A percentile compares a stretch with the other conserved stretches of the same genome.
These are phyloP conservation scores for Botrytis sinoallii DNA, from an alignment of 2,329 filamentous ascomycete species.

Conservation along the genomic window DNA sequence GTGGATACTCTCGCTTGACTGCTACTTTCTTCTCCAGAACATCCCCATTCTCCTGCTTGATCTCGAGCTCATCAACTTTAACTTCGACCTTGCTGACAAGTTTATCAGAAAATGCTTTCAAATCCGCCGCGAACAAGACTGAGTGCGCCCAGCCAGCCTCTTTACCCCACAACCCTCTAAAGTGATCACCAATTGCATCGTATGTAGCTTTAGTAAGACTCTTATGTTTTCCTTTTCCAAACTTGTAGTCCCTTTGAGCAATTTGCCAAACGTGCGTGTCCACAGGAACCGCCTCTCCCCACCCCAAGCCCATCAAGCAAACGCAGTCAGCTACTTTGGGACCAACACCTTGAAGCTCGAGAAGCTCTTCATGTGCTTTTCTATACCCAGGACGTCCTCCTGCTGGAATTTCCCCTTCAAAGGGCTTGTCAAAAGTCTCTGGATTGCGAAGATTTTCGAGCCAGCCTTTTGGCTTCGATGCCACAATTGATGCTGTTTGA, in stretches of 20 bases:
- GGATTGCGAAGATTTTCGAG: conserved; percentile 75
- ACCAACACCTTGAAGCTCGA: conserved; percentile 81
- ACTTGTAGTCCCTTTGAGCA: conserved; percentile 91
- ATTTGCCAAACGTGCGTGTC: conserved; percentile 99
- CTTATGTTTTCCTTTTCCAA: conserved; percentile 77
- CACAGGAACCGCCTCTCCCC: conserved; percentile 91
- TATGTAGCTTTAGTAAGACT: conserved; percentile 87
- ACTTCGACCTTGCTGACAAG: conserved; percentile 46
- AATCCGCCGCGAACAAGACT: conserved; percentile 90
- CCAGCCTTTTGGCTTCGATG: conserved; percentile 68
- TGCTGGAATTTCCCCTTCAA: conserved; percentile 47
- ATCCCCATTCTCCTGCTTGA: conserved; percentile 35
- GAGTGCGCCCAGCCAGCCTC: conserved; percentile 98
- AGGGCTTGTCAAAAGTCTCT: conserved; percentile 70
- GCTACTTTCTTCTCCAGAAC: conserved; percentile 27
- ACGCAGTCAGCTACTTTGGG: conserved; percentile 98
- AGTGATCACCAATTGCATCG: conserved; percentile 85
- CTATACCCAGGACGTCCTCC: conserved; percentile 57
- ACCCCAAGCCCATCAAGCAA: conserved; percentile 91
- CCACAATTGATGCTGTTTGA: conserved; percentile 75
- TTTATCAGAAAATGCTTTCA: conserved; percentile 75
- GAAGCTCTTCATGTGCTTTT: conserved; percentile 77
- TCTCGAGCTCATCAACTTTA: conserved; percentile 43
- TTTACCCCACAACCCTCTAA: conserved; percentile 83
- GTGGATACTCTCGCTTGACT: conserved; percentile 29